Evolutionary conservation across 768 basidiomycete genomes (phyloP), one percentile per base, ranked within the genome.

Genomic region (Mycena alexandri): DNA sequence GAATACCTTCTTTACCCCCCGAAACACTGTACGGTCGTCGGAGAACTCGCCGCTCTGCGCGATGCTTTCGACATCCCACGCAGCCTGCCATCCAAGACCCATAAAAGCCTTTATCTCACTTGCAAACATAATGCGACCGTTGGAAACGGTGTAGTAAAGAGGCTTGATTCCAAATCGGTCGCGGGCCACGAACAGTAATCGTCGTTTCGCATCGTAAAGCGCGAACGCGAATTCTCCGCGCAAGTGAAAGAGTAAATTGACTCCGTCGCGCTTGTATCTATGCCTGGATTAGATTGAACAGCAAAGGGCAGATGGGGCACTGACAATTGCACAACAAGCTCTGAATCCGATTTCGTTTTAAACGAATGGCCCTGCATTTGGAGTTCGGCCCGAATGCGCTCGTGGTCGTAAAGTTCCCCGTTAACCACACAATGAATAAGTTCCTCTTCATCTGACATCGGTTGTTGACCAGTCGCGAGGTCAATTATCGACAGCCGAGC

Each of bases 91-190:
- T 25, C 72, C 72, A 17, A 73, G 42, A 2, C 58, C 59, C 53
- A 67, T 63, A 43, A 73, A 61, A 0, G 72, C 64, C 52, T 73
- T 73, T 59, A 71, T 69, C 44, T 73, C 72, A 38, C 72, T 73
- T 11, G 51, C 69, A 12, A 73, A 59, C 9, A 73, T 11, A n/a
- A 73, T 60, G 25, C 41, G 16, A 4, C 65, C 71, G n/a, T 71
- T 62, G 24, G 34, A 48, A 13, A 69, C 17, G 29, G 70, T 70
- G 59, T 72, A 73, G 50, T 72, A 73, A 14, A 73, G 68, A 9
- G 72, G 72, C 38, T 73, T 73, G 46, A 73, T 67, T 1, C 72
- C 72, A 47, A 73, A 73, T 10, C 72, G 33, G 61, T 73, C 72
- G 9, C 72, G 60, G 4, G 65, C 72, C 2, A 60, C 72, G 36